Base-by-base conservation (phyloP, 768 basidiomycete genomes). In the Crepidotus variabilis region DNA sequence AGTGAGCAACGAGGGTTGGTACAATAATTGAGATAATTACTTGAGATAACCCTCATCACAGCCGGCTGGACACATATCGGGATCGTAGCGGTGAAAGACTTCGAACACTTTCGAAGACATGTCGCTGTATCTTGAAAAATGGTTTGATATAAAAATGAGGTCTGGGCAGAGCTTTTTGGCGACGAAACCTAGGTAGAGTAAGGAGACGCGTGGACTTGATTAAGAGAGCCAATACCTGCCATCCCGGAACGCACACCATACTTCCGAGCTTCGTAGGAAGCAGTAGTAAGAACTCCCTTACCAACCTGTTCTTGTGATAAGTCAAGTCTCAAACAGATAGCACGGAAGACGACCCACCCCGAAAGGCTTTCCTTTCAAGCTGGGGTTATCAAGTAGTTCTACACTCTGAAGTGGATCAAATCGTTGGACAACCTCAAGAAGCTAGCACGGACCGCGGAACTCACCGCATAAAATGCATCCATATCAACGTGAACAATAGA, bases 131-230 rank as follows among this genome's bases (percentile, higher is more conserved):
- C 84, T 78, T 11, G 74, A 63, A 62, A 82, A 83, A 53, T 84
- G 80, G 54, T 77, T 79, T 2, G 71, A 67, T 45, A 95, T 76
- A 46, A 91, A 72, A 36, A 92, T 84, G 16, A 99, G 81, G 7
- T 94, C 84, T 2, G 97, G 94, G 67, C 94, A 98, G 8, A 99
- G 81, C 65, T 93, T 96, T 76, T 87, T 88, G 14, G 96, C 96
- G 46, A 98, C 86, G 69, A 94, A 96, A 51, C 85, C 94, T 91
- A 51, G 13, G 22, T 28, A 51, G 24, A 57, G 50, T 54, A 35
- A 55, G 22, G 33, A 5, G 33, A 18, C 7, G 22, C 24, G 47
- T 10, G 21, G 11, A 13, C 23, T 11, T 14, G 16, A 2, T 2
- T 32, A 10, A 18, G 43, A 9, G 45, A 45, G 20, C 18, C 5